A percentile compares a stretch with the other conserved stretches of the same genome.
phyloP scores from a whole-genome alignment of 2,329 filamentous ascomycete species.

The Penicillium janthinellum region DNA sequence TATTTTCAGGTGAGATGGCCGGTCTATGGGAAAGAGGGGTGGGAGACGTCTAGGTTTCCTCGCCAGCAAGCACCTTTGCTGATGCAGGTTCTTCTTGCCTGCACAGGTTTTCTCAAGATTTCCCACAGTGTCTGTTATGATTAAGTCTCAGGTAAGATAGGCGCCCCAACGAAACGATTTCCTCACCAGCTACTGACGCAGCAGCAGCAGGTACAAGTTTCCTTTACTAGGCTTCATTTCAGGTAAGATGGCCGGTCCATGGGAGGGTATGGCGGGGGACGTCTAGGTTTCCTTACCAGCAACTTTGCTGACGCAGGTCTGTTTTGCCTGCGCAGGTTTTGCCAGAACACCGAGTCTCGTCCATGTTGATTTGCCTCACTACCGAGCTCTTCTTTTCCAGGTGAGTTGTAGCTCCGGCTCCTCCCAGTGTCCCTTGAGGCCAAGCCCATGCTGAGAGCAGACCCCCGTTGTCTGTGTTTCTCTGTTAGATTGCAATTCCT shows the following conservation, averaged over 20 bases:
- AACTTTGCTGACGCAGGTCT: neutral
- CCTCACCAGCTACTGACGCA: neutral
- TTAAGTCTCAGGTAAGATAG: neutral
- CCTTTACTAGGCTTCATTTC: too few relatives aligned
- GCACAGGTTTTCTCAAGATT: too few relatives aligned
- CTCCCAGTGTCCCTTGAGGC: neutral
- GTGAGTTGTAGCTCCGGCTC: neutral
- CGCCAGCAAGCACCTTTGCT: neutral
- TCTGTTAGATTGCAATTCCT: too few relatives aligned
- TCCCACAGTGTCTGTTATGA: too few relatives aligned
- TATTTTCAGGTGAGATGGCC: too few relatives aligned
- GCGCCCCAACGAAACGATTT: too few relatives aligned
- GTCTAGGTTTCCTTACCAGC: neutral
- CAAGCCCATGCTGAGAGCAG: neutral
- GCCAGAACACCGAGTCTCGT: too few relatives aligned
- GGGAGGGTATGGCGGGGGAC: neutral
- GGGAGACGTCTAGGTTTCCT: neutral
- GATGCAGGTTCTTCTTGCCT: too few relatives aligned
- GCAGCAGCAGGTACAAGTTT: too few relatives aligned
- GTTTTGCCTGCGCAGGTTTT: neutral
- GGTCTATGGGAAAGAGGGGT: too few relatives aligned
- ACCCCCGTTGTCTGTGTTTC: neutral
- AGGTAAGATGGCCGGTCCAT: too few relatives aligned
- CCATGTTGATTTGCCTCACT: too few relatives aligned
- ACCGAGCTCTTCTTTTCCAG: neutral